Evolutionary conservation across 2,329 filamentous ascomycete species (phyloP), one percentile per base, ranked within the genome.

Genomic region (Pseudogymnoascus sp.): DNA sequence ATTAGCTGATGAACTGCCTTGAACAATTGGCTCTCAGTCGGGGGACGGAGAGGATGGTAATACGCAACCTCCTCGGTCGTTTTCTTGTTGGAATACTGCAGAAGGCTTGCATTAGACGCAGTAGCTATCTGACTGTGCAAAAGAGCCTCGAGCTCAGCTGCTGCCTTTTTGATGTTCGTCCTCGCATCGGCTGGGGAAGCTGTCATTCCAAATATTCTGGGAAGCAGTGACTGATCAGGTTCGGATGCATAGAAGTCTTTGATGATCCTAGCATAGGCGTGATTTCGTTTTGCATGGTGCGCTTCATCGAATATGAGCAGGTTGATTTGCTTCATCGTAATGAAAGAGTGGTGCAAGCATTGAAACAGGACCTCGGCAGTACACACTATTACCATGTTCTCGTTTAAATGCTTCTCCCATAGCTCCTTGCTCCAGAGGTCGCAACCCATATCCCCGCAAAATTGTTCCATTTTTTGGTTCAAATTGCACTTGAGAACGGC

Each of bases 281-380:
- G 94, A 60, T 92, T 89, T 72, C 93, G 95, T 75, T 99, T 99
- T 0, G 93, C 86, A 70, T 97, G 94, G 69, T 99, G 94, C 5
- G 92, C 94, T 74, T 99, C 94, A 69, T 99, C 94, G 67, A 99
- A 96, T 64, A 97, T 86, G 37, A 99, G 79, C 1, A 99, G 81
- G 69, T 93, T 97, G 73, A 97, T 91, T 67, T 89, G 84, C 15
- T 84, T 78, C 77, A 99, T 96, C 8, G 75, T 82, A 63, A 97
- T 82, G 73, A 91, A 95, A 0, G 88, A 87, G 68, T 88, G 88
- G 65, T 87, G 82, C 2, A 99, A 81, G 67, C 88, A 91, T 65
- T 90, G 85, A 36, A 88, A 81, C 4, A 97, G 79, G 2, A 97
- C 88, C 68, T 94, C 92, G 0, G 92, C 92, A 0, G 94, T 97